Base-by-base conservation (phyloP, 2,329 filamentous ascomycete species). In the Rhinocladiella similis region DNA sequence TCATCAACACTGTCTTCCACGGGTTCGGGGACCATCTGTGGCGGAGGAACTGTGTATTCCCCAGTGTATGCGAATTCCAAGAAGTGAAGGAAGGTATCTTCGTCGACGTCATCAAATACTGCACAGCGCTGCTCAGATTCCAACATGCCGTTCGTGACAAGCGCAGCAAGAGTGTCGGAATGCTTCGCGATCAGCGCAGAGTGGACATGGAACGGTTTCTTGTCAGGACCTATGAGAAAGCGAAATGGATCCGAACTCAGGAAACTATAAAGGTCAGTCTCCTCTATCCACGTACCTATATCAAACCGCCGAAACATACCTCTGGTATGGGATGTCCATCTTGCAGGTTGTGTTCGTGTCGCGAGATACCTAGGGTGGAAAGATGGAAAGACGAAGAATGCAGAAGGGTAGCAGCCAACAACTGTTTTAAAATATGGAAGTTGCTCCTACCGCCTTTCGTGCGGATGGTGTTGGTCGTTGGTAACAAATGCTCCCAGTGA, bases 51-150 rank as follows among this genome's bases (percentile, higher is more conserved):
- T 9, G 59, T 48, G 46, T 65, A 66, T 43, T 64, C 60, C 10
- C 51, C 56, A 9, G 49, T 65, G 47, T 65, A 65, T n/a, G 54
- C 61, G 39, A 59, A 66, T 39, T 65, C 51, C 6, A 62, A 42
- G 50, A 66, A 63, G 29, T 33, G 50, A 25, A 59, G 47, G 47
- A 66, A 64, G 16, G 64, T 65, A 3, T 33, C 29, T 33, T 57
- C 60, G 14, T 64, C 58, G 19, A 64, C 54, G 43, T 66, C 57
- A 18, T 59, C 50, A 19, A 61, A 45, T 16, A 57, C 52, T 27
- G 47, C 54, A 36, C 13, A 39, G 54, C 33, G 2, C 20, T 51
- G 53, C 36, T 60, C 42, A 16, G 61, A 55, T 38, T 66, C 63
- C n/a, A 42, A 18, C 50, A 64, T 59, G 18, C 50, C 48, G 36